Evolutionary conservation across 495 filamentous ascomycete species (phyloP), one percentile per base, ranked within the genome.

Genomic region (Chaetomium cochliodes): DNA sequence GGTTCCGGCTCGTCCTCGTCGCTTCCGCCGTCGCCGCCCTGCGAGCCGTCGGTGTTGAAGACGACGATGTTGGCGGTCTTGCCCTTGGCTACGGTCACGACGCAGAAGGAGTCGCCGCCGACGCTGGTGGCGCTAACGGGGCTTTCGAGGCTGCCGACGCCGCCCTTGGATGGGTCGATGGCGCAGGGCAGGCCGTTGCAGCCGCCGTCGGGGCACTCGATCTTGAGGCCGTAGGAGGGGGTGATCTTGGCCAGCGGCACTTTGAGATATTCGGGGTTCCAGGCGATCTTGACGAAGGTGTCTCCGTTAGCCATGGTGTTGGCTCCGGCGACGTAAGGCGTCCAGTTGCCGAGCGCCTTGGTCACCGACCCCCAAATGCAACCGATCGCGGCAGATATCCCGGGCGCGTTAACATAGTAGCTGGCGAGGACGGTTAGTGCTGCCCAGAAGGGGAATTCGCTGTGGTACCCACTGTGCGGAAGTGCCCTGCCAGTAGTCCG

Each of bases 361-460:
- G 75, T 77, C 28, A 78, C 79, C 59, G 81, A 84, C 60, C 90
- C 88, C 91, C 91, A 93, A 41, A 88, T 72, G 67, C 90, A 94
- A 37, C 82, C 89, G 39, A 86, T 80, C 16, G 81, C 81, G 18
- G 79, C 68, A 20, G 73, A 67, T 55, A 87, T 75, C 70, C 91
- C 90, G 22, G 90, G 91, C 9, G 88, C 81, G 76, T 93, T 93
- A 80, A 92, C 84, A 69, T 93, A 93, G 77, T 82, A 91, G 67
- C 88, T 90, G 72, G 11, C 16, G 53, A 37, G 0, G 9, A 25
- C 13, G 16, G 53, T 69, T 63, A 76, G 70, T 37, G 25, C 25
- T 23, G 20, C 42, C 47, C 8, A 20, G 25, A 67, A 3, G 11
- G 18, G 13, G 7, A 9, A 60, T 22, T 9, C 18, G 7, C 16